Base-by-base conservation (phyloP, 2,329 filamentous ascomycete species). In the Phyllosticta citrichinensis region DNA sequence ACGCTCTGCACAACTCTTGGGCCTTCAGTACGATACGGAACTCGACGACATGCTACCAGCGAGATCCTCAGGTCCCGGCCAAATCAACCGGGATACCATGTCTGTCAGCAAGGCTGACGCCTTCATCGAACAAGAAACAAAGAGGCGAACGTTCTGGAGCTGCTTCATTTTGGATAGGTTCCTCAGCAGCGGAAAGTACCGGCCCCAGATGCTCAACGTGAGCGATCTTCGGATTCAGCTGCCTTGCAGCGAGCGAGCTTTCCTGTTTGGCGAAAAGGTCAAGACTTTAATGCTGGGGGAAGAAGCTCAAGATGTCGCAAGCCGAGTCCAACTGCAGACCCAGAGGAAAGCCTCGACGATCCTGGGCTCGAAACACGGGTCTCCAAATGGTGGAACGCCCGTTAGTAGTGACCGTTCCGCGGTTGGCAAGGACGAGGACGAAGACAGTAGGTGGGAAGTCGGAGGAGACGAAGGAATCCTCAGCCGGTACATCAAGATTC, bases 151-250 rank as follows among this genome's bases (percentile, higher is more conserved):
- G 0, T 87, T 89, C 76, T 90, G 87, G 76, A 88, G 87, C 66
- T 89, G 87, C 67, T 85, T 88, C 62, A 84, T 89, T 57, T 77
- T 91, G 65, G 87, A 91, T 69, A 82, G 86, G 2, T 83, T 89
- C 71, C 74, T 89, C 24, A 82, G 85, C 40, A 85, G 82, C 65
- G 86, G 86, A 20, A 83, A 82, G 63, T 80, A 83, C 58, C 78
- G 86, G 22, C 79, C 82, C 1, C 79, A 81, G 14, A 84, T 83
- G 67, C 79, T 89, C 52, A 78, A 79, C 47, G 74, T 82, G 1
- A 77, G 83, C 3, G 83, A 87, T 61, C 71, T 89, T 6, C 77
- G 80, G 35, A 84, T 88, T 20, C 86, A 87, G 68, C 75, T 90
- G 4, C 87, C 87, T 1, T 87, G 85, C 64, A 84, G 84, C 40